Evolutionary conservation across 2,329 filamentous ascomycete genomes (phyloP).

Genomic region (Diplodia intermedia): DNA sequence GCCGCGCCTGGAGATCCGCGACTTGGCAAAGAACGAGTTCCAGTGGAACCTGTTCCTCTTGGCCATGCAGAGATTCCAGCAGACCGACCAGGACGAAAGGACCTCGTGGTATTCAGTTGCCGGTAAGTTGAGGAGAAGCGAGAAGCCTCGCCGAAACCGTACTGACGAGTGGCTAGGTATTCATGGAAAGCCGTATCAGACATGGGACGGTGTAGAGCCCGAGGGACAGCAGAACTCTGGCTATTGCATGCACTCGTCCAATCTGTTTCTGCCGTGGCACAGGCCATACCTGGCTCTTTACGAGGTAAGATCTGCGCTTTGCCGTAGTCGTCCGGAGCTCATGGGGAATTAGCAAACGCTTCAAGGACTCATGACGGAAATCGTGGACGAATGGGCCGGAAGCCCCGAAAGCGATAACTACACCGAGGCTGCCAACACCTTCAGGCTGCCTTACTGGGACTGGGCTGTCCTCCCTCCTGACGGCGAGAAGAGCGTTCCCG

Average conservation of each 20-base stretch:
- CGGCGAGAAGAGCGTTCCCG: constrained; percentile 36
- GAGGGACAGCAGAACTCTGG: constrained; percentile 65
- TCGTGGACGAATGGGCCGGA: constrained; percentile 51
- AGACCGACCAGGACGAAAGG: constrained; percentile 66
- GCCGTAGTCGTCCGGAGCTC: neutral
- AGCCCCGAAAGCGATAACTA: constrained; percentile 48
- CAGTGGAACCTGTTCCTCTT: constrained; percentile 80
- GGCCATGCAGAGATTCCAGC: constrained; percentile 75
- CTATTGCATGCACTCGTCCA: constrained; percentile 79
- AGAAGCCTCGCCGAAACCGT: neutral
- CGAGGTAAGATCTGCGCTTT: constrained; percentile 52
- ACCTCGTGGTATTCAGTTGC: constrained; percentile 81
- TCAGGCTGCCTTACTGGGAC: constrained; percentile 58
- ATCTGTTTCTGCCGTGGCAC: constrained; percentile 83
- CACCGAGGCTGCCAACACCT: constrained; percentile 48
- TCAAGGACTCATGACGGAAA: constrained; percentile 50
- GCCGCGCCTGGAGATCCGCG: constrained; percentile 69
- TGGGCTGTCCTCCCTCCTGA: constrained; percentile 51
- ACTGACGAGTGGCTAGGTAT: constrained; percentile 62
- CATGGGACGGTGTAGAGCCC: constrained; percentile 62
- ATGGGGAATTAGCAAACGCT: constrained; percentile 49
- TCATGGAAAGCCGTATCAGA: constrained; percentile 73
- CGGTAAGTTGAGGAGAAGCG: constrained; percentile 57
- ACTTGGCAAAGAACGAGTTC: constrained; percentile 67
- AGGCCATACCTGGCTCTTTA: constrained; percentile 74